Conservation (phyloP, 352 stramenopile species). For the Globisporangium orthogonon region DNA sequence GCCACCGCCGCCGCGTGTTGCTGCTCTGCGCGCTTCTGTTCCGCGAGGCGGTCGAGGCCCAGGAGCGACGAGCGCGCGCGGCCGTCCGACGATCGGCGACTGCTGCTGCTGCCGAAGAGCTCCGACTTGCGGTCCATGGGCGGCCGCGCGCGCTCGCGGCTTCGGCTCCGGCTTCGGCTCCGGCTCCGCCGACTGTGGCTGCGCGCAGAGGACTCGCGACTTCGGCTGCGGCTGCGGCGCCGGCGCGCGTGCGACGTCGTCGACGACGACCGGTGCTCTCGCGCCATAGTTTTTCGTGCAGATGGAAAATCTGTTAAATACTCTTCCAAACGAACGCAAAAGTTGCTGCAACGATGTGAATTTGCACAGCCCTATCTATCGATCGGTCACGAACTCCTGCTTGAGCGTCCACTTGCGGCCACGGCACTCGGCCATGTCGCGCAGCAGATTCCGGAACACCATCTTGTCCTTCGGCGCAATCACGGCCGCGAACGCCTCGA, state of each 20-base stretch:
- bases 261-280: constrained; percentile 8
- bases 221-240: constrained; percentile 17
- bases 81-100: neutral
- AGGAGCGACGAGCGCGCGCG: constrained; percentile 28
- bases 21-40: constrained; percentile 37
- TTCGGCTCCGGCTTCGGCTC: constrained; percentile 10
- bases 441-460: constrained; percentile 79
- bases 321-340: too few relatives aligned
- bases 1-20: neutral
- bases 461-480: constrained; percentile 85
- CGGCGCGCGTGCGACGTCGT: neutral
- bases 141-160: constrained; percentile 5
- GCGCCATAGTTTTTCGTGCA: constrained; percentile 10
- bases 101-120: constrained; percentile 19
- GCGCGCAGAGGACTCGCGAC: constrained; percentile 5
- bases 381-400: constrained; percentile 28
- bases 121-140: constrained; percentile 11
- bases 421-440: constrained; percentile 71
- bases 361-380: neutral
- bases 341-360: too few relatives aligned
- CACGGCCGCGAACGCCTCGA: constrained; percentile 83
- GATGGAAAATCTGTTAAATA: neutral
- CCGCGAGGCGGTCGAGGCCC: constrained; percentile 56
- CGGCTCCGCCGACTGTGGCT: constrained; percentile 6
- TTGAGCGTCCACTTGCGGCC: constrained; percentile 72